Evolutionary conservation across 768 basidiomycete genomes (phyloP).

Genomic region (Mrakia hoshinonis): DNA sequence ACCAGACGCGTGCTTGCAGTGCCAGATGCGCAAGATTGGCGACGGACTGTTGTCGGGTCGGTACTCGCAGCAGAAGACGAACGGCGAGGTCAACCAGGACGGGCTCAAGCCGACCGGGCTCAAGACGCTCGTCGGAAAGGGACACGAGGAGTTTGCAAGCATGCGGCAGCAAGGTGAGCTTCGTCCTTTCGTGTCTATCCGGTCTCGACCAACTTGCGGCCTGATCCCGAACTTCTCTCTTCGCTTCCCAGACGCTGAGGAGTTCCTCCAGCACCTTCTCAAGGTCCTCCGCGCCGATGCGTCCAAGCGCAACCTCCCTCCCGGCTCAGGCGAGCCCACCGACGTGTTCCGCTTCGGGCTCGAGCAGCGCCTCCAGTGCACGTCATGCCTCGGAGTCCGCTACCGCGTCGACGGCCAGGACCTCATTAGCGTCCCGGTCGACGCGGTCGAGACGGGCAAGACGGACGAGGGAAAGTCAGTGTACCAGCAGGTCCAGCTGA

Average conservation of each 20-base stretch:
- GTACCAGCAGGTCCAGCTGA: conserved; percentile 44
- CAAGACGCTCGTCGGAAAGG: conserved; percentile 82
- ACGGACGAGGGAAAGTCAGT: conserved; percentile 55
- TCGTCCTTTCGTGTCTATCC: background rate
- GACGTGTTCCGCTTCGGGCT: conserved; percentile 67
- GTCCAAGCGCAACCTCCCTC: background rate
- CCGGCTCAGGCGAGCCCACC: conserved; percentile 53
- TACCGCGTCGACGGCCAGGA: conserved; percentile 72
- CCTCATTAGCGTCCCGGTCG: conserved; percentile 69
- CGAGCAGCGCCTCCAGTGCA: conserved; percentile 81
- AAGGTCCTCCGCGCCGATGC: conserved; percentile 50
- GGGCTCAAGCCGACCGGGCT: conserved; percentile 75
- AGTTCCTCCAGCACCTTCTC: conserved; percentile 78
- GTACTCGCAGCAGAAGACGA: conserved; percentile 56
- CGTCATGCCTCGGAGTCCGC: conserved; percentile 65
- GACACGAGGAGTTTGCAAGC: conserved; percentile 86
- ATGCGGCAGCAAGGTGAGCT: conserved; percentile 70
- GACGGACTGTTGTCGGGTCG: conserved; percentile 89
- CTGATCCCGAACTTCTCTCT: background rate
- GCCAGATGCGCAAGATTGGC: conserved; percentile 84
- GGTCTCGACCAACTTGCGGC: too few species aligned
- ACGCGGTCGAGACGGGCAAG: conserved; percentile 49
- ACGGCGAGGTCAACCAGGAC: conserved; percentile 47
- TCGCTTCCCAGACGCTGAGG: conserved; percentile 60
- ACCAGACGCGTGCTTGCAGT: conserved; percentile 82